Evolutionary conservation across 2,329 filamentous ascomycete species (phyloP).

Genomic region (Talaromyces sp.): DNA sequence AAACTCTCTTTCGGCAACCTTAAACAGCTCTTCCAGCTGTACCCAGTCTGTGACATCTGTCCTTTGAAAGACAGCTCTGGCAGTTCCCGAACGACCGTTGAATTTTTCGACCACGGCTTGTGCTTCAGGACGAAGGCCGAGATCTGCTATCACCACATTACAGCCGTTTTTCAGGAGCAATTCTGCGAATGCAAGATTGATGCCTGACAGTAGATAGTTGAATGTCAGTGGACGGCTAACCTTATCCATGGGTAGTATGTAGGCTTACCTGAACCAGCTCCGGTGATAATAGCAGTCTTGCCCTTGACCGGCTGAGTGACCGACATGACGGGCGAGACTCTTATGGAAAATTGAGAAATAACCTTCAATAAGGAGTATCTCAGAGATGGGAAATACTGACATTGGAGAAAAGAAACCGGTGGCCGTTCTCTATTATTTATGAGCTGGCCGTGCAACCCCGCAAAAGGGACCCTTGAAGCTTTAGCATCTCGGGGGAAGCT

Average conservation of each 20-base stretch:
- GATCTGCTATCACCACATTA: slow-evolving; percentile 49
- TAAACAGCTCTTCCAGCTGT: slow-evolving; percentile 52
- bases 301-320: slow-evolving; percentile 45
- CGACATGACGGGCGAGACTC: slow-evolving; percentile 13
- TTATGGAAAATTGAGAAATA: neutral
- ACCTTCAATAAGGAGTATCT: neutral
- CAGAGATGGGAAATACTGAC: too few species aligned
- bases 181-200: slow-evolving; percentile 47
- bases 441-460: slow-evolving; percentile 5
- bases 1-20: slow-evolving; percentile 50
- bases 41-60: slow-evolving; percentile 53
- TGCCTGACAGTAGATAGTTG: slow-evolving; percentile 33
- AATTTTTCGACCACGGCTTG: slow-evolving; percentile 42
- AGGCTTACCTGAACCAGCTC: slow-evolving; percentile 52
- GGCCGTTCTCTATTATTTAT: neutral
- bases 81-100: slow-evolving; percentile 25
- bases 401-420: neutral
- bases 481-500: slow-evolving; percentile 4
- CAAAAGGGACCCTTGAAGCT: neutral
- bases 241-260: neutral
- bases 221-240: neutral
- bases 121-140: slow-evolving; percentile 47
- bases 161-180: slow-evolving; percentile 46
- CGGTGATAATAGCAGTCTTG: slow-evolving; percentile 55
- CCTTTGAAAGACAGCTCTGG: slow-evolving; percentile 44